These are phyloP conservation scores for Tetramitus jugosus DNA, from an alignment of 208 protist genomes.

Conservation along the genomic window DNA sequence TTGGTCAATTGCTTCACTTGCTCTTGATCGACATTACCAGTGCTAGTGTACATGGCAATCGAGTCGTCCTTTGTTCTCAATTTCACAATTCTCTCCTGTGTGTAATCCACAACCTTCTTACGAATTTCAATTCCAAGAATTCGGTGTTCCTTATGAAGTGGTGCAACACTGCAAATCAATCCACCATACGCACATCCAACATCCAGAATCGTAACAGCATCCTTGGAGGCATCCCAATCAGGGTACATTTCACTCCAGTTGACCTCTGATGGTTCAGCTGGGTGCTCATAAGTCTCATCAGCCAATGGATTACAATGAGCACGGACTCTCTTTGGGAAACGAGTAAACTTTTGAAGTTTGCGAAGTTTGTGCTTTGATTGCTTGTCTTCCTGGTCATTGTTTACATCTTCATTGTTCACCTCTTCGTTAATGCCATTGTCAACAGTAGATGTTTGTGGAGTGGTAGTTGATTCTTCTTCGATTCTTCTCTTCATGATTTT, in stretches of 20 bases:
- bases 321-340: conserved; percentile 69
- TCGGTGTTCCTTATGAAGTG: conserved; percentile 77
- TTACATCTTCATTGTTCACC: not conserved
- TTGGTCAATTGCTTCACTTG: not conserved
- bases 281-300: conserved; percentile 64
- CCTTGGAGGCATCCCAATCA: conserved; percentile 38
- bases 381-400: not conserved
- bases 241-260: conserved; percentile 30
- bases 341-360: conserved; percentile 49
- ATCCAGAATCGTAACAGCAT: conserved; percentile 75
- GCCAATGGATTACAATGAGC: conserved; percentile 82
- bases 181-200: conserved; percentile 95
- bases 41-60: not conserved
- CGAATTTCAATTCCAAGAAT: conserved; percentile 93
- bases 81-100: conserved; percentile 59
- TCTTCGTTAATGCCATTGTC: not conserved
- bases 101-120: conserved; percentile 79
- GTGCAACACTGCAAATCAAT: conserved; percentile 71
- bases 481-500: too few species aligned
- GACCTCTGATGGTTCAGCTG: conserved; percentile 58
- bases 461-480: too few species aligned
- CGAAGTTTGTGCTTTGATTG: not conserved
- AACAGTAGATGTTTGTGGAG: not conserved
- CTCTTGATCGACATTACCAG: not conserved
- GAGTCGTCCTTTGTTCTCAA: conserved; percentile 39